Evolutionary conservation across 2,329 filamentous ascomycete genomes (phyloP).

Genomic region (Trichothecium roseum): DNA sequence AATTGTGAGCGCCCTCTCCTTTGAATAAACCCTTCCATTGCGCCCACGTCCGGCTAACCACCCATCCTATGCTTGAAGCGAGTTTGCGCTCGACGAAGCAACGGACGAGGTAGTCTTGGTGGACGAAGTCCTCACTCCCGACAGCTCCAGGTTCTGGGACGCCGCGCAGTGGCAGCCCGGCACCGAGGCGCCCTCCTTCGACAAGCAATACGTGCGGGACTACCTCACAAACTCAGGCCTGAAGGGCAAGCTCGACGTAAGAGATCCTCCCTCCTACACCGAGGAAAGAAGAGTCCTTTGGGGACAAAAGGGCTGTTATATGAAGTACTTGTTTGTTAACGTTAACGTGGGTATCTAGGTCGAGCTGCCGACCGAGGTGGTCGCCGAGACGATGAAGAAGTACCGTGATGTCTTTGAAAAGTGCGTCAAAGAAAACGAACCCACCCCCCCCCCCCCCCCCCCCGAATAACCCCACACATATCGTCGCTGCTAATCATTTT

Average conservation of each 20-base stretch:
- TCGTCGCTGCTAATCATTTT: too few species aligned
- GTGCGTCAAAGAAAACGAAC: background rate
- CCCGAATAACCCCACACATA: too few species aligned
- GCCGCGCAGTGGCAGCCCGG: conserved; percentile 54
- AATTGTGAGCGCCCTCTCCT: too few species aligned
- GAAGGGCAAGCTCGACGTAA: conserved; percentile 15
- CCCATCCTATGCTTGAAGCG: conserved; percentile 39
- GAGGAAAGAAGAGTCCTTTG: too few species aligned
- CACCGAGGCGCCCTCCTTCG: conserved; percentile 69
- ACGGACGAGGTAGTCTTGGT: conserved; percentile 30
- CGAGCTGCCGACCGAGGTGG: conserved; percentile 57
- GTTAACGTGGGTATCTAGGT: too few species aligned
- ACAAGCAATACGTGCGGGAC: conserved; percentile 78
- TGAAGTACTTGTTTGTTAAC: too few species aligned
- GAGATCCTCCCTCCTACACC: too few species aligned
- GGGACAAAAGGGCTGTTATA: background rate
- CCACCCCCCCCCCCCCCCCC: too few species aligned
- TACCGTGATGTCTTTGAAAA: conserved; percentile 61
- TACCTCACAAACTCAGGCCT: conserved; percentile 67
- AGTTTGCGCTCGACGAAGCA: conserved; percentile 46
- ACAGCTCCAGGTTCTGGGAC: conserved; percentile 81
- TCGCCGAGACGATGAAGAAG: conserved; percentile 57
- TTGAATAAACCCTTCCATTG: too few species aligned
- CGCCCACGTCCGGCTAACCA: conserved; percentile 27
- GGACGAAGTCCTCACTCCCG: conserved; percentile 79